phyloP scores from a whole-genome alignment of 2,329 filamentous ascomycete species.

The Fusarium guadeloupense region DNA sequence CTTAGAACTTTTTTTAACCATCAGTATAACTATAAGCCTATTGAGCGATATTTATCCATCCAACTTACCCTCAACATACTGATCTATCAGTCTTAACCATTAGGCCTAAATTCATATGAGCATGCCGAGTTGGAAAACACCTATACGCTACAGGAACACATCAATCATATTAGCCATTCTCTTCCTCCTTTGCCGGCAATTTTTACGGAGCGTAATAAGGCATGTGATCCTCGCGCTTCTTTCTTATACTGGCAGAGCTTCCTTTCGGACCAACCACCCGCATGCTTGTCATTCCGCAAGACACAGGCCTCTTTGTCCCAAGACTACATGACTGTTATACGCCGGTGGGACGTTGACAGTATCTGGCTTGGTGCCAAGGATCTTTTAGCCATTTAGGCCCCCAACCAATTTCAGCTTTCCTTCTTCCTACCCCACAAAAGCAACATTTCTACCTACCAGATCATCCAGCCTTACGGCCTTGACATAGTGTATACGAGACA shows the following conservation, averaged over 20 bases:
- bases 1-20: no score
- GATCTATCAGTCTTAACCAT: neutral
- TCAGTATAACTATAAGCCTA: no score
- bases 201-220: neutral
- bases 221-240: neutral
- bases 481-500: no score
- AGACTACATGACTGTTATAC: neutral
- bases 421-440: no score
- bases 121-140: neutral
- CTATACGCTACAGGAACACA: neutral
- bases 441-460: no score
- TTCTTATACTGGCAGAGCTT: conserved; percentile 6
- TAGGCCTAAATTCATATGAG: neutral
- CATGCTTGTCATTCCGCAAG: conserved; percentile 8
- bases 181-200: neutral
- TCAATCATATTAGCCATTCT: neutral
- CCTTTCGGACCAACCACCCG: neutral
- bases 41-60: no score
- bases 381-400: no score
- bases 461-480: no score
- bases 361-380: conserved; percentile 15
- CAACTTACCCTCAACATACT: no score
- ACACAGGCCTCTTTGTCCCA: neutral
- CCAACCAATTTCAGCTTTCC: no score
- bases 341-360: conserved; percentile 15